phyloP scores from a whole-genome alignment of 208 protist genomes.

The Tetramitus jugosus region DNA sequence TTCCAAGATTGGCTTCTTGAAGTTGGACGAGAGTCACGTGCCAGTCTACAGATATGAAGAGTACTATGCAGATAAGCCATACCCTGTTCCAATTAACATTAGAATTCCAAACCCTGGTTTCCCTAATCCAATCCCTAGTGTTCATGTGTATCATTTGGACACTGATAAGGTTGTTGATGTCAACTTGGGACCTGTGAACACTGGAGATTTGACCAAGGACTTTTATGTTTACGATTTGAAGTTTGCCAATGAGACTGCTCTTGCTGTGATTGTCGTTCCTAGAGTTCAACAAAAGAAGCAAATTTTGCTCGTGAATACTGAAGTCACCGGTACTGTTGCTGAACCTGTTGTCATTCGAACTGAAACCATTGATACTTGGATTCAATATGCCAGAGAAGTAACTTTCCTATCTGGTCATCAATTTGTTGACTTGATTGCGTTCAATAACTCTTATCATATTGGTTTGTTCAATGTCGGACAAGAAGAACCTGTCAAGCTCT shows the following conservation, averaged over 20 bases:
- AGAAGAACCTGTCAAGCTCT: not conserved
- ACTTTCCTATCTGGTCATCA: not conserved
- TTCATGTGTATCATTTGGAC: not conserved
- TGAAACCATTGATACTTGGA: not conserved
- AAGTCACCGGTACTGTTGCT: not conserved
- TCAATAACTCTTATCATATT: not conserved
- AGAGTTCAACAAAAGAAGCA: conserved; percentile 23
- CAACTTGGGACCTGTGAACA: not conserved
- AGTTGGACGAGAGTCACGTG: conserved; percentile 15
- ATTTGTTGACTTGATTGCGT: conserved; percentile 11
- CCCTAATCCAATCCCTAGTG: conserved; percentile 8
- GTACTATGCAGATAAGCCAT: not conserved
- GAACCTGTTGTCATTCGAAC: not conserved
- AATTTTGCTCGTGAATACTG: conserved; percentile 2
- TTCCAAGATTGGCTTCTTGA: not conserved
- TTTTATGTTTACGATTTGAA: conserved; percentile 21
- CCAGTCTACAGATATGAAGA: not conserved
- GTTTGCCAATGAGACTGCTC: not conserved
- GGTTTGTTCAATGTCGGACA: not conserved
- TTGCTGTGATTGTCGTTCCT: not conserved
- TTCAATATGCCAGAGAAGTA: not conserved
- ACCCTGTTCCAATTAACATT: not conserved
- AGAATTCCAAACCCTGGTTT: conserved; percentile 13
- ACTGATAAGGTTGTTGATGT: not conserved
- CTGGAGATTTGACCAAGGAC: conserved; percentile 1